Base-by-base conservation (phyloP, 176 grass and related monocot species). In the Eleusine indica region DNA sequence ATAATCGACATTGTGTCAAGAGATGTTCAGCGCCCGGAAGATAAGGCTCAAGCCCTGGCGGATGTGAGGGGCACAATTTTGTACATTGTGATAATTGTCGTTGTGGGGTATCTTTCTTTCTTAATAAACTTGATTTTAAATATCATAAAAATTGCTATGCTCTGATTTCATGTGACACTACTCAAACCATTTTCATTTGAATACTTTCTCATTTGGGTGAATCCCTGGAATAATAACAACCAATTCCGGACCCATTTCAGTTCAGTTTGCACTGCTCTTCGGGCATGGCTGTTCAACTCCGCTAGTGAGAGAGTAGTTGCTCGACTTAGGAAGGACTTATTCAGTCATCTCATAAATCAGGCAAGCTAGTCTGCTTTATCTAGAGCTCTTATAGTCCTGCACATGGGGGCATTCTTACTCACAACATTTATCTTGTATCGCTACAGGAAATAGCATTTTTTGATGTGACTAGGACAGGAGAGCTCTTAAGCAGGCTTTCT, bases 1-100 rank as follows among this genome's bases (percentile, higher is more conserved):
- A 99, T 99, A 85, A 94, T 99, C 74, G 96, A 99, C 74, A 96
- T 99, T 14, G 96, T 99, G 62, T 96, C 96, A 68, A 90, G 89
- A 89, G 96, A 94, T 80, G 37, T 90, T 73, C 89, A 49, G 18
- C 52, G 30, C 4, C 93, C 96, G 60, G 95, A 97, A 86, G 87
- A 97, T 63, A 90, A 88, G 73, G 88, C 86, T 47, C 86, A 87
- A 94, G 92, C 95, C 71, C 53, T 96, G 40, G 69, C 77, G 75
- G 93, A 94, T 37, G 96, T 95, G 70, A 90, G 80, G 22, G 86
- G 74, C 84, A 96, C 93, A 19, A 90, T 99, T 80, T 74, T 99
- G 21, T 82, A 96, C 21, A 94, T 99, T 73, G 93, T 99, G 86
- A 28, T 82, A 18, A 96, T 99, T 16, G 93, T 99, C 78, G 46